These are phyloP conservation scores for Quercus tomentella DNA, from an alignment of 331 rosid species.

Conservation along the genomic window DNA sequence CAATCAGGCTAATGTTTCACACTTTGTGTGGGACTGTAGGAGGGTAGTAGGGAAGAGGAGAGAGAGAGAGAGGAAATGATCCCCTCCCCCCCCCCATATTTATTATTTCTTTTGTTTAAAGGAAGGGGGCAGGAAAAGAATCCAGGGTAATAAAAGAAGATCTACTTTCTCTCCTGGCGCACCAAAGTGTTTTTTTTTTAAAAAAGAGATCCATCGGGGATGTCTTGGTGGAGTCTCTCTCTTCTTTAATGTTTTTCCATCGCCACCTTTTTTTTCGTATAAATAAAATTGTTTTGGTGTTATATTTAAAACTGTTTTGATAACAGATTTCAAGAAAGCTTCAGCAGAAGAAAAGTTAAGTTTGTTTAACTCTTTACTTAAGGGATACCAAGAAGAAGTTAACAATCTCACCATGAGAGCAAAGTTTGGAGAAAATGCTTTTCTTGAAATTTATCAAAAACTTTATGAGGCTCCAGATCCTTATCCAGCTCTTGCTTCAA, in stretches of 20 bases:
- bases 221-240: neutral
- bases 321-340: conserved; percentile 87
- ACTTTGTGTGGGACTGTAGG: neutral
- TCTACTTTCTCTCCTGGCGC: neutral
- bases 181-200: neutral
- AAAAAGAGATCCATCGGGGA: neutral
- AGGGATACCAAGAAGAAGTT: conserved; percentile 96
- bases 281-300: neutral
- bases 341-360: conserved; percentile 67
- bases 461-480: conserved; percentile 99
- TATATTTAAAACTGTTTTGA: neutral
- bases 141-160: neutral
- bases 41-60: neutral
- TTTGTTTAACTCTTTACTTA: conserved; percentile 74
- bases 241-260: neutral
- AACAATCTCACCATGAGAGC: conserved; percentile 96
- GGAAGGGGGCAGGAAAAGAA: neutral
- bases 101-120: neutral
- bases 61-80: neutral
- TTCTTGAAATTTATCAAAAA: conserved; percentile 93
- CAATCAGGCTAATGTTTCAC: conserved; percentile 5
- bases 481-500: conserved; percentile 82
- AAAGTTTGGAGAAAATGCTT: conserved; percentile 96
- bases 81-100: neutral
- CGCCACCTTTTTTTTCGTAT: neutral